Evolutionary conservation across 1,284 basidiomycete species (phyloP).

Genomic region (Ganoderma lucidum): DNA sequence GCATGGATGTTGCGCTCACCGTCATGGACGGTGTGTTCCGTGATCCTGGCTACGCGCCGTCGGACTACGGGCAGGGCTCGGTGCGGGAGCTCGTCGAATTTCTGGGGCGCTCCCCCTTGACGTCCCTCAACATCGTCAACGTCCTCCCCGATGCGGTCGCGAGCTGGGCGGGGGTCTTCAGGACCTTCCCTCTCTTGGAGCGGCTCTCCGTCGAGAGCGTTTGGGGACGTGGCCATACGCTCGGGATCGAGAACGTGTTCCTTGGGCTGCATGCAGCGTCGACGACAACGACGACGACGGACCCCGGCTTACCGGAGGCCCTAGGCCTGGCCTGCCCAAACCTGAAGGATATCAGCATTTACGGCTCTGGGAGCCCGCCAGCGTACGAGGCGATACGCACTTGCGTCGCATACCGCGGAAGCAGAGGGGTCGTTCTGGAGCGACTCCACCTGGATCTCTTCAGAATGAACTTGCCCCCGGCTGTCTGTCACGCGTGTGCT

Average conservation of each 20-base stretch:
- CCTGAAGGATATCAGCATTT: not conserved
- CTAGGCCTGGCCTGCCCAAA: not conserved
- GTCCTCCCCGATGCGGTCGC: not conserved
- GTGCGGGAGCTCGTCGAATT: not conserved
- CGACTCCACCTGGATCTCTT: too few species aligned
- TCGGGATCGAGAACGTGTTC: not conserved
- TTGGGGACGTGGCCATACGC: not conserved
- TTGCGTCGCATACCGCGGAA: too few species aligned
- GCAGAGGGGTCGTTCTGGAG: too few species aligned
- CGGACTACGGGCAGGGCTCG: not conserved
- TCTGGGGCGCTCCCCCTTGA: not conserved
- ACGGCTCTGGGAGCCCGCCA: too few species aligned
- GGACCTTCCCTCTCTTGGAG: not conserved
- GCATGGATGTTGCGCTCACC: not conserved
- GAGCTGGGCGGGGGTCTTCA: not conserved
- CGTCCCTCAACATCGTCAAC: not conserved
- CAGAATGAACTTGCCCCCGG: not conserved
- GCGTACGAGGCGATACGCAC: too few species aligned
- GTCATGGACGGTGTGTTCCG: too few species aligned
- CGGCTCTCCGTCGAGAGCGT: not conserved
- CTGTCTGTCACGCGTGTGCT: not conserved
- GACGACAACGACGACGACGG: not conserved
- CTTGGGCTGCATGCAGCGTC: not conserved
- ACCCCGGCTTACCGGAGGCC: not conserved
- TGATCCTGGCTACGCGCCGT: too few species aligned